Conservation (phyloP, 177 flowering plant species). For the Vitis hybrid region DNA sequence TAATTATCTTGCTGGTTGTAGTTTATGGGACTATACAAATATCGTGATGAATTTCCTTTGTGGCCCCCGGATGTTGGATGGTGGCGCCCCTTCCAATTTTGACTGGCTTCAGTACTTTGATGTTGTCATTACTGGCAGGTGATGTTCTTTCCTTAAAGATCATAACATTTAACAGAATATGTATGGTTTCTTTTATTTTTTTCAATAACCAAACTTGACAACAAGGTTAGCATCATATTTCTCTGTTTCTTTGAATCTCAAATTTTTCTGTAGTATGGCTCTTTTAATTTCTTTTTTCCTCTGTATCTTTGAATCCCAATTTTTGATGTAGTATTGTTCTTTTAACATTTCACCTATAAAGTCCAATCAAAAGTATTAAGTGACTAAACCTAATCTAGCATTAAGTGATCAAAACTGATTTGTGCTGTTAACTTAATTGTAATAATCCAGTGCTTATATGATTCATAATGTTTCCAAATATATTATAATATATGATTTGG, state of each 20-base stretch:
- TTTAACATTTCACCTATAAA: too few species aligned
- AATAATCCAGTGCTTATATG: too few species aligned
- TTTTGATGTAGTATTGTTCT: too few species aligned
- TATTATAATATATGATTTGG: too few species aligned
- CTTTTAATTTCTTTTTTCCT: background rate
- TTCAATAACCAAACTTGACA: background rate
- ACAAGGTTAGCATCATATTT: background rate
- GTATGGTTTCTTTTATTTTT: background rate
- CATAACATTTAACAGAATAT: background rate
- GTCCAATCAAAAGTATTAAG: too few species aligned
- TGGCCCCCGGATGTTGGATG: conserved; percentile 35
- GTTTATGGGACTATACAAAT: conserved; percentile 97
- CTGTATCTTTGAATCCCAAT: background rate
- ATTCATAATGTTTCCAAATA: too few species aligned
- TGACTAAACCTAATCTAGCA: too few species aligned
- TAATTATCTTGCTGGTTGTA: conserved; percentile 39
- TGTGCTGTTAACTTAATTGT: background rate
- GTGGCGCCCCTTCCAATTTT: conserved; percentile 41
- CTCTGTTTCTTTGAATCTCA: background rate
- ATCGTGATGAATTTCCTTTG: conserved; percentile 96
- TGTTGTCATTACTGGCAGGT: conserved; percentile 98
- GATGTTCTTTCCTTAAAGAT: conserved; percentile 13
- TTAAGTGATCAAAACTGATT: background rate
- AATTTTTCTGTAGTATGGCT: background rate
- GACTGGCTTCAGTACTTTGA: conserved; percentile 93